Evolutionary conservation across 2,329 filamentous ascomycete genomes (phyloP), one percentile per base, ranked within the genome.

Genomic region (Aspergillus latus): DNA sequence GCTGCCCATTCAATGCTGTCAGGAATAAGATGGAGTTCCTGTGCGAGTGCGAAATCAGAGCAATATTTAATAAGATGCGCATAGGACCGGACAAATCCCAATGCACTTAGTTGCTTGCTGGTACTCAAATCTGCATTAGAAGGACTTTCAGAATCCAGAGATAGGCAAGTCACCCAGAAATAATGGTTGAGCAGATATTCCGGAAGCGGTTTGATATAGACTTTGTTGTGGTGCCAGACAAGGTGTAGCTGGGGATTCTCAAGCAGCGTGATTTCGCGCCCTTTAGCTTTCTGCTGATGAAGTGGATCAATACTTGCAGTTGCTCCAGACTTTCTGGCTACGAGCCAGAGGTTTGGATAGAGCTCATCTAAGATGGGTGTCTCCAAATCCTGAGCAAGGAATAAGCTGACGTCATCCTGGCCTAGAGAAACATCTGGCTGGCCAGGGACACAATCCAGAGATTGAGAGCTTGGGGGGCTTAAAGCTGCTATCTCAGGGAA

Each of bases 161-260:
- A 42, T 16, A 47, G 44, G n/a, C 34, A 36, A 8, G 34, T 16
- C 29, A 32, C n/a, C 54, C 52, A 61, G 46, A 61, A 58, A 10
- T n/a, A 7, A 40, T 57, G 53, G 44, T 45, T 51, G 3, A 45
- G 44, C 1, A 61, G 52, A 16, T 54, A 61, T 8, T 7, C 6
- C 56, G 79, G 79, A 7, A 71, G 48, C 4, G 68, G 69, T 37
- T 71, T 72, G 21, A 72, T 56, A 44, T 65, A 70, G 15, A 70
- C 66, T 9, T 60, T 62, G 21, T 59, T 49, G 32, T 64, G 49
- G 15, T 56, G 52, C 69, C 67, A 71, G 29, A 71, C 61, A 3
- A 71, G 61, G 52, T 72, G 68, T 5, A 70, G 62, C 2, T 54
- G 45, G 30, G 66, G 62, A 45, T 64, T 52, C 56, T 72, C 68